Evolutionary conservation across 2,329 filamentous ascomycete species (phyloP).

Genomic region (Cladosporium sp.): DNA sequence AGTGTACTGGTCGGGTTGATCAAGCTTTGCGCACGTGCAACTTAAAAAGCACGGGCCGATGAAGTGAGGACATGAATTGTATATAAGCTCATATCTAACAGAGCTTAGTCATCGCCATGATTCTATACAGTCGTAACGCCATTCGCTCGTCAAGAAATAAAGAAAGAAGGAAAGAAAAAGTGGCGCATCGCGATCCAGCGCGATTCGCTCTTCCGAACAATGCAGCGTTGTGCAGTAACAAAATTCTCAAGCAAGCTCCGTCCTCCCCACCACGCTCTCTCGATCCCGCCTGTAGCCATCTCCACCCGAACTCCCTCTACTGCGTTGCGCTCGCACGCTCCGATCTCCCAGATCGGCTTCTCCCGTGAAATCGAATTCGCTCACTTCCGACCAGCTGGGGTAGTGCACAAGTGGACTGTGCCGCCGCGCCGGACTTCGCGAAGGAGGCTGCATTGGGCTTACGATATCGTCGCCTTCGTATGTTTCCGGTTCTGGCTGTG

Average conservation of each 20-base stretch:
- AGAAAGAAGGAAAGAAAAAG: neutral
- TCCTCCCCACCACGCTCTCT: slow-evolving; percentile 17
- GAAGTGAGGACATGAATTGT: neutral
- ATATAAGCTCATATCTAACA: neutral
- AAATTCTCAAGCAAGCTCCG: slow-evolving; percentile 15
- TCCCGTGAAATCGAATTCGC: slow-evolving; percentile 21
- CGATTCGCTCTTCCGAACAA: neutral
- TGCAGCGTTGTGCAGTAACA: neutral
- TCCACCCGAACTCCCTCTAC: slow-evolving; percentile 2
- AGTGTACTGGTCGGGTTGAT: neutral
- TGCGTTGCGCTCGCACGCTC: neutral
- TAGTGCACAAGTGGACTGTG: slow-evolving; percentile 21
- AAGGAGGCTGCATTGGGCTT: slow-evolving; percentile 16
- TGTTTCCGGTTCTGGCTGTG: neutral
- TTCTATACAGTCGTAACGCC: neutral
- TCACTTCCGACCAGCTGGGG: slow-evolving; percentile 19
- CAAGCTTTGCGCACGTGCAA: neutral
- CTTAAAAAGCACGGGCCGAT: neutral
- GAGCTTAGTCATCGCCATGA: neutral
- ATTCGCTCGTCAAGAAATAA: neutral
- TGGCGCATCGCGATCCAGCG: slow-evolving; percentile 3
- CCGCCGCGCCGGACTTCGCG: slow-evolving; percentile 9
- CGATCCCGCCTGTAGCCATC: slow-evolving; percentile 14
- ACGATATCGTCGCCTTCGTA: slow-evolving; percentile 19
- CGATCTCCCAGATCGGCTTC: neutral